phyloP scores from a whole-genome alignment of 208 protist species.

The Lotmaria passim region DNA sequence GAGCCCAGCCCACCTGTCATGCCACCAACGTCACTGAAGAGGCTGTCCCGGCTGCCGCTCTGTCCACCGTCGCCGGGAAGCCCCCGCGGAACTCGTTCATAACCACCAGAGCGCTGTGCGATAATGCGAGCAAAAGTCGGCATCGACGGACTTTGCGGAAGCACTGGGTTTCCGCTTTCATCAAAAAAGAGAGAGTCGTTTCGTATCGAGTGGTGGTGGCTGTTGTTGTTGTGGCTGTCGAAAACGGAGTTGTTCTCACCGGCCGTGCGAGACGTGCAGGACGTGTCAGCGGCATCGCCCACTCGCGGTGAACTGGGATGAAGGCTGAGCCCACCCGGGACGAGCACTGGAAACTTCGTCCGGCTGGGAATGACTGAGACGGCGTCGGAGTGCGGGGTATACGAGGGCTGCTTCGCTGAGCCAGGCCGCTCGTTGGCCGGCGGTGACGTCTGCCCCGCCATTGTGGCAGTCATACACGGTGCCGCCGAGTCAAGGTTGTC shows the following conservation, averaged over 20 bases:
- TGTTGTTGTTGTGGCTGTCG: neutral
- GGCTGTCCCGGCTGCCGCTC: conserved; percentile 5
- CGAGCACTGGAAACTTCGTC: neutral
- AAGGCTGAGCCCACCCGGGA: neutral
- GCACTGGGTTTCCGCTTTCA: neutral
- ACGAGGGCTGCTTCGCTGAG: neutral
- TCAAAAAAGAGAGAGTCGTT: neutral
- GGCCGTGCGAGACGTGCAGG: no score
- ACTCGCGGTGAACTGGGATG: neutral
- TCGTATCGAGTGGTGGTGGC: neutral
- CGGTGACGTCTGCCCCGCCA: neutral
- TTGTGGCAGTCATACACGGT: neutral
- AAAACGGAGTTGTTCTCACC: no score
- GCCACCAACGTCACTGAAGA: neutral
- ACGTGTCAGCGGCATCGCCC: neutral
- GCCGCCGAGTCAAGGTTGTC: neutral
- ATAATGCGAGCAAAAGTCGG: conserved; percentile 16
- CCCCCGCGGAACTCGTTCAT: neutral
- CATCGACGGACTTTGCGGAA: neutral
- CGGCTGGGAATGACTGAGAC: neutral
- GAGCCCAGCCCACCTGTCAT: neutral
- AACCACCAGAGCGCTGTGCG: neutral
- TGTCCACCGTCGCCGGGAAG: neutral
- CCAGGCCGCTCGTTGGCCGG: neutral
- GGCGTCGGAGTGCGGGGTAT: neutral